phyloP scores from a whole-genome alignment of 1,139 yeast species.

The Kodamaea alishanica region DNA sequence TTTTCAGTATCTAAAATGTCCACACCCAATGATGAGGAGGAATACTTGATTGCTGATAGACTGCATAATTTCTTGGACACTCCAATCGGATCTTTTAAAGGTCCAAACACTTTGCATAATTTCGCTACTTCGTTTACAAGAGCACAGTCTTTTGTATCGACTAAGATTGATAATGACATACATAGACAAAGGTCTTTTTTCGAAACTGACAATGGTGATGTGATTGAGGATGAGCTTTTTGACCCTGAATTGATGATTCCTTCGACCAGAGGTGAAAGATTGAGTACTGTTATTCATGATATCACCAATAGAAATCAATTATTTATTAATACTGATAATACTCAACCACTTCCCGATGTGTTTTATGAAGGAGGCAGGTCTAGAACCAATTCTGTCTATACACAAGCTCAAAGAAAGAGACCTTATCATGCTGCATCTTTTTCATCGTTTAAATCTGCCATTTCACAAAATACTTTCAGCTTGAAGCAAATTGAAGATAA shows the following conservation, averaged over 20 bases:
- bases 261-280: conserved; percentile 56
- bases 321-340: conserved; percentile 21
- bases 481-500: conserved; percentile 65
- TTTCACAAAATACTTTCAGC: conserved; percentile 43
- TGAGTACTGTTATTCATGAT: conserved; percentile 52
- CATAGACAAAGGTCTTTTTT: conserved; percentile 44
- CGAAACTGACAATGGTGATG: conserved; percentile 17
- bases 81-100: conserved; percentile 46
- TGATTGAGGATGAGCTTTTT: conserved; percentile 53
- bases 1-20: conserved; percentile 1
- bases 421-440: conserved; percentile 32
- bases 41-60: conserved; percentile 6
- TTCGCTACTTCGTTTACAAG: conserved; percentile 48
- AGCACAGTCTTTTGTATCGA: conserved; percentile 46
- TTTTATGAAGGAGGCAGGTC: conserved; percentile 30
- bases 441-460: conserved; percentile 33
- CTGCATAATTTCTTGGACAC: conserved; percentile 30
- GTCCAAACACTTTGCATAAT: conserved; percentile 46
- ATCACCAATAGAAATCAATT: conserved; percentile 26
- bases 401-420: conserved; percentile 14
- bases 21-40: conserved; percentile 13
- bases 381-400: conserved; percentile 26
- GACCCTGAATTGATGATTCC: conserved; percentile 75
- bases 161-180: conserved; percentile 43
- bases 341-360: conserved; percentile 25